Evolutionary conservation across 1,284 basidiomycete species (phyloP).

Genomic region (Ustilago esculenta): DNA sequence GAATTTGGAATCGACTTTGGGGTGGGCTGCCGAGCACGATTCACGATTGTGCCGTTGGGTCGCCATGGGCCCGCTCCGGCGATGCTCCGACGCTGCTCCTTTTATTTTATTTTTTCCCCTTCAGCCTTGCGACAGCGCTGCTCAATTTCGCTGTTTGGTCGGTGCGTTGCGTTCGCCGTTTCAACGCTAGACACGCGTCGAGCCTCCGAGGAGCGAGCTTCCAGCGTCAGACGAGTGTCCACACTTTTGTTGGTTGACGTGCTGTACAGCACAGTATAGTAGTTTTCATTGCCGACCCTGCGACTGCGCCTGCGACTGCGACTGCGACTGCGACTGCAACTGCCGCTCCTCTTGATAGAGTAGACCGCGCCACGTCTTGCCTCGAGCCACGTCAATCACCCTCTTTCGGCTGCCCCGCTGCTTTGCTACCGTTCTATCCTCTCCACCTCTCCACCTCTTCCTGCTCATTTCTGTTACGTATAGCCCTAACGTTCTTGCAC

Average conservation of each 20-base stretch:
- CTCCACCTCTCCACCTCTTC: neutral
- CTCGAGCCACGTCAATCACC: no score
- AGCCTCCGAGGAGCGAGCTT: neutral
- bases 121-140: no score
- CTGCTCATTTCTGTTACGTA: neutral
- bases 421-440: neutral
- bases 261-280: no score
- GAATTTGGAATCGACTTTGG: no score
- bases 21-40: no score
- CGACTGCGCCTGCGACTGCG: no score
- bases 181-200: constrained; percentile 27
- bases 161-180: constrained; percentile 7
- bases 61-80: neutral
- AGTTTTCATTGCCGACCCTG: no score
- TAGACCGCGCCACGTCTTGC: no score
- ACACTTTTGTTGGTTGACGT: constrained; percentile 9
- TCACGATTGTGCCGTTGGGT: no score
- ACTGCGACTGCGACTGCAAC: no score
- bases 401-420: neutral
- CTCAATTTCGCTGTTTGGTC: constrained; percentile 23
- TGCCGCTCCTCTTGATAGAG: no score
- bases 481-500: no score
- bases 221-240: constrained; percentile 33
- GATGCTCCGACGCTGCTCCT: constrained; percentile 12
- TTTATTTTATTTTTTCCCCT: neutral